Evolutionary conservation across 805 yeast species (phyloP).

Genomic region (Teunomyces panamensis): DNA sequence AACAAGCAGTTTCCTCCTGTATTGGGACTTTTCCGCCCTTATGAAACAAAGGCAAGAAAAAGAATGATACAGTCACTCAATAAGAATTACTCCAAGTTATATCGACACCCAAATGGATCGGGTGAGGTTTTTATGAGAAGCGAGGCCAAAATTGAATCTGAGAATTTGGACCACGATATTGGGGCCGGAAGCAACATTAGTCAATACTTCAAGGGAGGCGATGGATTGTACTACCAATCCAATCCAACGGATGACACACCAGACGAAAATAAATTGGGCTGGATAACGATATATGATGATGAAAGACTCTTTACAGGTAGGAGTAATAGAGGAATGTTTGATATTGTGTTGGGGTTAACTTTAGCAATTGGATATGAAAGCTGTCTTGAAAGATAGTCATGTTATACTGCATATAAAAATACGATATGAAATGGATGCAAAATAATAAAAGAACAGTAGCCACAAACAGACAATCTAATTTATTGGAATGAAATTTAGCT

Average conservation of each 20-base stretch:
- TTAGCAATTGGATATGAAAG: conserved; percentile 49
- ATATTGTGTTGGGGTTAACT: conserved; percentile 50
- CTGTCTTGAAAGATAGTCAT: not conserved
- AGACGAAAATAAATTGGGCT: conserved; percentile 57
- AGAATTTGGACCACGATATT: conserved; percentile 18
- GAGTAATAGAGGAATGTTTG: conserved; percentile 47
- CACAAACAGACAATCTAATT: not conserved
- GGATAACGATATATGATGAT: conserved; percentile 62
- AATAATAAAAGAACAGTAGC: not conserved
- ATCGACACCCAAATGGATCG: not conserved
- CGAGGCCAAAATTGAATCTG: not conserved
- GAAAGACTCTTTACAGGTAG: conserved; percentile 17
- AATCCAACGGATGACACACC: conserved; percentile 61
- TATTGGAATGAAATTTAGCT: not conserved
- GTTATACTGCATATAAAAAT: not conserved
- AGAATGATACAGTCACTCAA: conserved; percentile 35
- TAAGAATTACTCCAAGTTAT: conserved; percentile 11
- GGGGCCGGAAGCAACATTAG: conserved; percentile 23
- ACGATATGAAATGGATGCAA: conserved; percentile 1
- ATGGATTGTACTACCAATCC: conserved; percentile 46
- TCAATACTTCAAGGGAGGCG: conserved; percentile 47
- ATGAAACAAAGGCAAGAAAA: conserved; percentile 36
- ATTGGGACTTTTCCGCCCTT: conserved; percentile 37
- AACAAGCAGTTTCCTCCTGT: conserved; percentile 12
- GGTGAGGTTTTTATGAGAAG: not conserved